Conservation (phyloP, 1,139 yeast genomes). For the Spathaspora jeffriesii region DNA sequence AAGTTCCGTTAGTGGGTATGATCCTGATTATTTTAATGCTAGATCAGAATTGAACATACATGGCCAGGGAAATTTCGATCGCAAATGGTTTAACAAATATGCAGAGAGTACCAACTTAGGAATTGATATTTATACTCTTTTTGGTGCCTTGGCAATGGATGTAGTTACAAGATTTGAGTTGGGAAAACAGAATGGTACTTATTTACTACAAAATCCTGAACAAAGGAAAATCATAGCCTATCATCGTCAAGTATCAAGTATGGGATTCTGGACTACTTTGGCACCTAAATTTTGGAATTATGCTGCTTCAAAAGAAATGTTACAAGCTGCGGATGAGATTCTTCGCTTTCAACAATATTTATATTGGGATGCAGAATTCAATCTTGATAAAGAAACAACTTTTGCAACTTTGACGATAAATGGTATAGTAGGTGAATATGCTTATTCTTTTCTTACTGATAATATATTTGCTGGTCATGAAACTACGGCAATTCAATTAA, state of each 20-base stretch:
- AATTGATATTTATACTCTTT: constrained; percentile 60
- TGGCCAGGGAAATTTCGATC: constrained; percentile 32
- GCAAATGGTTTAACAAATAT: constrained; percentile 30
- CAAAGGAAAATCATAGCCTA: constrained; percentile 44
- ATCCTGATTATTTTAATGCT: constrained; percentile 37
- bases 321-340: constrained; percentile 38
- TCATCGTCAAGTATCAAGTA: constrained; percentile 59
- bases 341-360: constrained; percentile 53
- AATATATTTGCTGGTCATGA: constrained; percentile 70
- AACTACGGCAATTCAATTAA: constrained; percentile 69
- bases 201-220: constrained; percentile 35
- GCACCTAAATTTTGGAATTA: constrained; percentile 55
- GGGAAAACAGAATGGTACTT: constrained; percentile 50
- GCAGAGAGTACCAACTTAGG: constrained; percentile 26
- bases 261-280: constrained; percentile 70
- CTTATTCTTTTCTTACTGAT: constrained; percentile 43
- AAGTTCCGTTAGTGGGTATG: constrained; percentile 32
- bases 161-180: constrained; percentile 63
- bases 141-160: constrained; percentile 75
- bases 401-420: constrained; percentile 33
- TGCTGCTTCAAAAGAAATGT: constrained; percentile 45
- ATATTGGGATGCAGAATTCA: constrained; percentile 38
- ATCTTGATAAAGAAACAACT: constrained; percentile 33
- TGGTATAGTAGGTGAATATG: constrained; percentile 32
- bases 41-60: constrained; percentile 29